Percentiles rank a stretch among this genome's conserved stretches.
These are phyloP conservation scores for Venturia oleaginea DNA, from an alignment of 2,329 filamentous ascomycete species.

Conservation along the genomic window DNA sequence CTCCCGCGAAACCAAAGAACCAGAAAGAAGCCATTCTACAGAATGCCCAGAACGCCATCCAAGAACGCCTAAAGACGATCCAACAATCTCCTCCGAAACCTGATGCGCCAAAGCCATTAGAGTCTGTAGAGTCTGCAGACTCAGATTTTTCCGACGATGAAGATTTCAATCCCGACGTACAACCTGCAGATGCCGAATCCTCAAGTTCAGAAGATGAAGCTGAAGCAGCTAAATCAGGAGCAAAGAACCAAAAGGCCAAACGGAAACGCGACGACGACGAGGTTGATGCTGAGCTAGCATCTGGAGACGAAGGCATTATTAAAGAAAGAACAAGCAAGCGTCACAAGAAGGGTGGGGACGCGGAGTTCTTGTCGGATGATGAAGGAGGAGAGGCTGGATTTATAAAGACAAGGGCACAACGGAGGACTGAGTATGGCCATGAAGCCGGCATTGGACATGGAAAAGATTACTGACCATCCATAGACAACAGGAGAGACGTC, in stretches of 20 bases:
- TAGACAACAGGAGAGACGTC: conserved; percentile 50
- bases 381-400: conserved; percentile 50
- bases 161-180: conserved; percentile 63
- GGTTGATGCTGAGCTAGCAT: conserved; percentile 33
- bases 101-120: neutral
- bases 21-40: neutral
- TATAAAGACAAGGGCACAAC: conserved; percentile 64
- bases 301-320: conserved; percentile 64
- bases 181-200: conserved; percentile 31
- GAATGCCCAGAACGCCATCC: neutral
- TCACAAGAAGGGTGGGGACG: conserved; percentile 23
- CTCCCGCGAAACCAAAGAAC: neutral
- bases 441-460: neutral
- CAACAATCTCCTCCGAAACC: neutral
- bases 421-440: conserved; percentile 52
- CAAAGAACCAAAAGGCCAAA: conserved; percentile 25
- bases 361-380: conserved; percentile 22
- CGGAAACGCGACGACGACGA: conserved; percentile 16
- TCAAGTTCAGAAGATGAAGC: conserved; percentile 36
- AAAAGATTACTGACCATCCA: neutral
- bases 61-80: neutral
- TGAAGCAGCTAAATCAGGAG: conserved; percentile 17
- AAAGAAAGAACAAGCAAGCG: conserved; percentile 45
- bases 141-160: conserved; percentile 60
- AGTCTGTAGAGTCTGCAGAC: conserved; percentile 25